These are phyloP conservation scores for Zoysia matrella DNA, from an alignment of 202 grass and related monocot genomes.

Conservation along the genomic window DNA sequence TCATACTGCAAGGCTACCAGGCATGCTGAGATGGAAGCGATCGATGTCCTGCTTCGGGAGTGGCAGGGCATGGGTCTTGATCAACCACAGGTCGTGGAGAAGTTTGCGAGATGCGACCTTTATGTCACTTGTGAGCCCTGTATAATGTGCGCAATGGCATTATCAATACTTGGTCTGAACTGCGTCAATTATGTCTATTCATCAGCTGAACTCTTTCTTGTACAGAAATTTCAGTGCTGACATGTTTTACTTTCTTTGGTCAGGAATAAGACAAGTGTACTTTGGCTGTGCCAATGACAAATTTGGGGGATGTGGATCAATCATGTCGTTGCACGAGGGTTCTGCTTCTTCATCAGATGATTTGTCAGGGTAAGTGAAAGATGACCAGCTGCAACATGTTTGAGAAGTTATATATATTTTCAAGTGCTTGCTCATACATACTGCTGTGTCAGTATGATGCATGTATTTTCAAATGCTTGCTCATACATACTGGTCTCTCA, in stretches of 20 bases:
- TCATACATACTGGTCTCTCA: background rate
- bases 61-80: slow-evolving; percentile 76
- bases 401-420: background rate
- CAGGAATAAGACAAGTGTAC: slow-evolving; percentile 85
- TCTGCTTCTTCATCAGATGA: slow-evolving; percentile 38
- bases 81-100: slow-evolving; percentile 64
- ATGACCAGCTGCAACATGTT: background rate
- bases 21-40: slow-evolving; percentile 97
- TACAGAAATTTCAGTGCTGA: slow-evolving; percentile 12
- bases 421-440: no score
- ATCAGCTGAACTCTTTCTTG: slow-evolving; percentile 8
- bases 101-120: slow-evolving; percentile 75
- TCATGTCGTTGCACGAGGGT: slow-evolving; percentile 76
- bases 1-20: slow-evolving; percentile 66
- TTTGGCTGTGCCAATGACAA: slow-evolving; percentile 92
- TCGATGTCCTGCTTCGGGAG: slow-evolving; percentile 73
- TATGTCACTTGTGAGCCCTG: slow-evolving; percentile 93
- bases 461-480: background rate
- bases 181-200: slow-evolving; percentile 5
- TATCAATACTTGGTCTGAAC: slow-evolving; percentile 77
- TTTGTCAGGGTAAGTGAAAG: slow-evolving; percentile 56
- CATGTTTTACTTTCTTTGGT: slow-evolving; percentile 22
- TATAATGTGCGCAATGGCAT: slow-evolving; percentile 87
- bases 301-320: slow-evolving; percentile 94
- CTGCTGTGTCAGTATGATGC: no score